Evolutionary conservation across 441 rosid genomes (phyloP).

Genomic region (Mallotus repandus): DNA sequence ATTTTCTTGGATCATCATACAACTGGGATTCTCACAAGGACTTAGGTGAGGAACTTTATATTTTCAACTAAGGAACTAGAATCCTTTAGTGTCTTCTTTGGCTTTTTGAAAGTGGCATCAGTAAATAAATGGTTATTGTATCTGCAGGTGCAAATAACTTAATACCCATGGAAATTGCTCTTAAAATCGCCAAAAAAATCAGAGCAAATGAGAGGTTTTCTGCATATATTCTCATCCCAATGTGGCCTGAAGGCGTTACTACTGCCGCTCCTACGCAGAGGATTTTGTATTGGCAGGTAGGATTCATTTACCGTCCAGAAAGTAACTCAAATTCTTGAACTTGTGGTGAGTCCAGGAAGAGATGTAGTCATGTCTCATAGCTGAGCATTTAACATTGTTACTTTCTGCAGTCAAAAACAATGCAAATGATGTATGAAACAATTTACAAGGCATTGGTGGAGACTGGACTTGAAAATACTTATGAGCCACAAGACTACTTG

Average conservation of each 20-base stretch:
- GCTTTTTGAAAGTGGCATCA: neutral
- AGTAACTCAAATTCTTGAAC: neutral
- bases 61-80: neutral
- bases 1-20: conserved; percentile 89
- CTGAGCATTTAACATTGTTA: neutral
- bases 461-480: conserved; percentile 66
- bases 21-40: conserved; percentile 75
- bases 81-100: neutral
- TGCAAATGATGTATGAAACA: conserved; percentile 97
- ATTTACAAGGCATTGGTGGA: conserved; percentile 75
- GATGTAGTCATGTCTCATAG: neutral
- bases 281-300: conserved; percentile 96
- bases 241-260: conserved; percentile 99
- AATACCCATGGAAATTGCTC: conserved; percentile 97
- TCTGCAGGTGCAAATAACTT: conserved; percentile 87
- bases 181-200: conserved; percentile 88
- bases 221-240: conserved; percentile 86
- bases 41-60: conserved; percentile 44
- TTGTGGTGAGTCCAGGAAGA: neutral
- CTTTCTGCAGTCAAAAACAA: conserved; percentile 73
- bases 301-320: neutral
- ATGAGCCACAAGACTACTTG: conserved; percentile 74
- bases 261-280: conserved; percentile 76
- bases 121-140: neutral
- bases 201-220: conserved; percentile 85